phyloP scores from a whole-genome alignment of 2,329 filamentous ascomycete genomes.

The Diplodia corticola region DNA sequence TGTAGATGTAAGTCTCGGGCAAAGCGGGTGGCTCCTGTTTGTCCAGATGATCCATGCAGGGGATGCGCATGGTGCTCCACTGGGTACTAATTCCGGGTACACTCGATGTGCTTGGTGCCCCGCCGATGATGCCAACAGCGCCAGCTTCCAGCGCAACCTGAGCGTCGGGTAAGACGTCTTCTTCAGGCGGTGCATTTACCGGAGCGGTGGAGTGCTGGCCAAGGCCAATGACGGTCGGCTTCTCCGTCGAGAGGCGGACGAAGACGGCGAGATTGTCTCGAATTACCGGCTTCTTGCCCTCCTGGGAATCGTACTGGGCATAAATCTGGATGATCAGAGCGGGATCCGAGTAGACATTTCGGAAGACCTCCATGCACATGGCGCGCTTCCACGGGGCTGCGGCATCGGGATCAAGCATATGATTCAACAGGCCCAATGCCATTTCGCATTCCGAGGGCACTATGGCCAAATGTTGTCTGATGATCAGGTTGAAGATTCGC shows the following conservation, averaged over 20 bases:
- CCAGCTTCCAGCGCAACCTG: conserved; percentile 88
- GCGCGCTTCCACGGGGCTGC: conserved; percentile 81
- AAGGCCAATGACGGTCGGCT: conserved; percentile 82
- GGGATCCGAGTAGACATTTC: conserved; percentile 80
- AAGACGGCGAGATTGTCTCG: conserved; percentile 83
- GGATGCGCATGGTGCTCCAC: conserved; percentile 84
- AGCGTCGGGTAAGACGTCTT: conserved; percentile 64
- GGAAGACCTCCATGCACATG: conserved; percentile 87
- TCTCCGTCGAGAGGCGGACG: conserved; percentile 90
- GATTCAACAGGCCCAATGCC: conserved; percentile 76
- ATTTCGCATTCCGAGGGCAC: conserved; percentile 79
- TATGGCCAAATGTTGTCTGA: conserved; percentile 74
- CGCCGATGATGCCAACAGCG: conserved; percentile 81
- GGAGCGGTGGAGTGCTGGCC: conserved; percentile 87
- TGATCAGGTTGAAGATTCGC: conserved; percentile 77
- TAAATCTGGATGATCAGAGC: conserved; percentile 78
- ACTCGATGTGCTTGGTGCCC: conserved; percentile 60
- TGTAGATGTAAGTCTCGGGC: conserved; percentile 93
- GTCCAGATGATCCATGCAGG: conserved; percentile 92
- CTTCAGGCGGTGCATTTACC: conserved; percentile 55
- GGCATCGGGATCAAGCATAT: conserved; percentile 81
- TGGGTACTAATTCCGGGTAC: conserved; percentile 79
- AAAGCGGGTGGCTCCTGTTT: conserved; percentile 80
- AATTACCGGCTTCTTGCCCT: conserved; percentile 73
- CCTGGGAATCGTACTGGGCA: conserved; percentile 71